phyloP scores from a whole-genome alignment of 169 alveolate genomes.

The Cryptosporidium sp. region DNA sequence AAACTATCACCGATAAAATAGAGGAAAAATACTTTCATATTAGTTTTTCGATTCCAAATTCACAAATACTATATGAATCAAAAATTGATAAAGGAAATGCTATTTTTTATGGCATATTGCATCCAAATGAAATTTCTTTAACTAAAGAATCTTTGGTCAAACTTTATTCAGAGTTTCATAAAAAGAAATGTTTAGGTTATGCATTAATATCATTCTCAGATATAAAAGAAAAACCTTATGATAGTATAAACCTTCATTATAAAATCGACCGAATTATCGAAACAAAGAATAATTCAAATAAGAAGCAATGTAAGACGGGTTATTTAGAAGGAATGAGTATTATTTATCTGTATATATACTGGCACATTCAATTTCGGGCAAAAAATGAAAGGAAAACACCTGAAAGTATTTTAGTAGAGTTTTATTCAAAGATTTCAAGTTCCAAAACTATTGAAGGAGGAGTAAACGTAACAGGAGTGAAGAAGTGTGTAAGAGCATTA shows the following conservation, averaged over 20 bases:
- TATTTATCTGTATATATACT: slow-evolving; percentile 22
- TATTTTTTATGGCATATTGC: slow-evolving; percentile 8
- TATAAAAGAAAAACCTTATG: not conserved
- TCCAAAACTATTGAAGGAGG: not conserved
- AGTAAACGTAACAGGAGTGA: not conserved
- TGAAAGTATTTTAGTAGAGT: not conserved
- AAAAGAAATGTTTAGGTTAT: not conserved
- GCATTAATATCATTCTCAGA: not conserved
- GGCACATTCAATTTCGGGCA: slow-evolving; percentile 33
- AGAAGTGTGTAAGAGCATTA: slow-evolving; percentile 4
- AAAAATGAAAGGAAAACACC: slow-evolving; percentile 27
- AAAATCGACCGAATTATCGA: not conserved
- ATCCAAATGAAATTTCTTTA: not conserved
- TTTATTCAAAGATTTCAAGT: slow-evolving; percentile 3
- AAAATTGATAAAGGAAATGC: not conserved
- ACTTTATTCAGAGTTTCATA: not conserved
- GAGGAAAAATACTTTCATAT: not conserved
- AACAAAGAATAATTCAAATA: not conserved
- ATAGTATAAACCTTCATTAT: not conserved
- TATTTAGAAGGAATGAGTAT: slow-evolving; percentile 37
- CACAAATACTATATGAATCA: not conserved
- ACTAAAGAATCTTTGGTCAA: not conserved
- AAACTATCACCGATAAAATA: not conserved
- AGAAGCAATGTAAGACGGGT: not conserved
- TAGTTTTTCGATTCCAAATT: not conserved